Conservation (phyloP, 2,329 filamentous ascomycete genomes). For the Beauveria sp. region DNA sequence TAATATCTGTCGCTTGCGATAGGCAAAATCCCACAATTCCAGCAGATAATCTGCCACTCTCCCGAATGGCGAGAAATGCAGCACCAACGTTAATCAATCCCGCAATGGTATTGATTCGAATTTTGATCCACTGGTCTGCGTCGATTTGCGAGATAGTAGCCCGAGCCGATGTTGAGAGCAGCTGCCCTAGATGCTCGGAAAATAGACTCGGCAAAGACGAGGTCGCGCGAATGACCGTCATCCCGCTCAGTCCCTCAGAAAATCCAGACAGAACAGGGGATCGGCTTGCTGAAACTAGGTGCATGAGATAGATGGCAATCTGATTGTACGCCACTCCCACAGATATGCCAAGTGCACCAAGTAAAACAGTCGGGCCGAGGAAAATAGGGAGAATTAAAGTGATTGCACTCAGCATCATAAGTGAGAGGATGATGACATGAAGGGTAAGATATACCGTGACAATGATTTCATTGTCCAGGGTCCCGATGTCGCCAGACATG, state of each 20-base stretch:
- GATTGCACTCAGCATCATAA: slow-evolving; percentile 40
- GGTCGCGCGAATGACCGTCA: slow-evolving; percentile 44
- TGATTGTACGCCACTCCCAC: slow-evolving; percentile 44
- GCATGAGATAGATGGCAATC: slow-evolving; percentile 37
- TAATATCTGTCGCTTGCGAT: slow-evolving; percentile 46
- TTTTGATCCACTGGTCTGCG: slow-evolving; percentile 49
- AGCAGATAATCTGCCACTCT: slow-evolving; percentile 38
- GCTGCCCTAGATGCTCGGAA: slow-evolving; percentile 36
- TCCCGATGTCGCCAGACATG: slow-evolving; percentile 49
- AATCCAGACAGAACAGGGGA: slow-evolving; percentile 52
- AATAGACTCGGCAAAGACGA: slow-evolving; percentile 40
- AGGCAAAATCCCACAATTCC: slow-evolving; percentile 50
- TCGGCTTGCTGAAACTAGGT: slow-evolving; percentile 36
- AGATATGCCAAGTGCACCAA: slow-evolving; percentile 38
- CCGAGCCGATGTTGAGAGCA: slow-evolving; percentile 38
- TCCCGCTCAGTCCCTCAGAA: slow-evolving; percentile 41
- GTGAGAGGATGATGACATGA: slow-evolving; percentile 32
- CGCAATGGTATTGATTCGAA: slow-evolving; percentile 46
- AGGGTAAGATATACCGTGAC: slow-evolving; percentile 35
- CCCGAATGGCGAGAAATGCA: slow-evolving; percentile 42
- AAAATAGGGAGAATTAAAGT: slow-evolving; percentile 38
- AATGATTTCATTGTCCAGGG: slow-evolving; percentile 41
- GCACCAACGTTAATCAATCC: slow-evolving; percentile 43
- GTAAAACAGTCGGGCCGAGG: slow-evolving; percentile 29
- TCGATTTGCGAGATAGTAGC: slow-evolving; percentile 35